Base-by-base conservation (phyloP, 139 green algal genomes). In the Pseudopediastrum boryanum region DNA sequence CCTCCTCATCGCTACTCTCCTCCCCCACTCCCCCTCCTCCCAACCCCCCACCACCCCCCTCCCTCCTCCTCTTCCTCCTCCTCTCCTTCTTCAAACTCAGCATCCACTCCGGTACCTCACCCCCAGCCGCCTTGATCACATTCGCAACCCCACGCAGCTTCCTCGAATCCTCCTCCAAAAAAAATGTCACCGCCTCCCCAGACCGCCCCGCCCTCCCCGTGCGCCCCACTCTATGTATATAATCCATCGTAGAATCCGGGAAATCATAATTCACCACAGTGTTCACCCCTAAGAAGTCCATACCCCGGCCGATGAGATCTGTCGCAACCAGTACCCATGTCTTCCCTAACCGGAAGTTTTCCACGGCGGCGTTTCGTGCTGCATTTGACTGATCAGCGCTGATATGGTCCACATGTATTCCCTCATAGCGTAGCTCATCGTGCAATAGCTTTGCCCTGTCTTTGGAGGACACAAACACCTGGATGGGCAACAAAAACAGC, bases 191-290 rank as follows among this genome's bases (percentile, higher is more conserved):
- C 3, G 93, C 93, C 39, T 90, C 68, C 36, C 94, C 92, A 89
- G 19, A 35, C 6, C 69, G 31, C 33, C 61, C 62, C 31, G 75
- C 75, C 2, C 89, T 78, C 7, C 94, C 94, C 2, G 94, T 98
- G 33, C 94, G 83, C 9, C 94, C 94, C 19, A 98, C 86, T 33
- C 93, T 81, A 86, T 99, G 96, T 44, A 99, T 90, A 83, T 99
- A 99, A 79, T 97, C 93, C 21, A 84, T 85, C 0, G 90, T 93
- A 29, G 84, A 88, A 27, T 80, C 63, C 0, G 96, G 96, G 71
- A 96, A 97, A 87, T 99, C 97, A 65, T 95, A 99, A 80, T 98
- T 99, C 68, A 99, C 82, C 16, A 99, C 96, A 0, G 91, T 95
- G 71, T 93, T 90, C 19, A 99, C 92, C 4, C 90, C 94, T 19